Evolutionary conservation across 352 stramenopile species (phyloP).

Genomic region (Phytophthora lateralis): DNA sequence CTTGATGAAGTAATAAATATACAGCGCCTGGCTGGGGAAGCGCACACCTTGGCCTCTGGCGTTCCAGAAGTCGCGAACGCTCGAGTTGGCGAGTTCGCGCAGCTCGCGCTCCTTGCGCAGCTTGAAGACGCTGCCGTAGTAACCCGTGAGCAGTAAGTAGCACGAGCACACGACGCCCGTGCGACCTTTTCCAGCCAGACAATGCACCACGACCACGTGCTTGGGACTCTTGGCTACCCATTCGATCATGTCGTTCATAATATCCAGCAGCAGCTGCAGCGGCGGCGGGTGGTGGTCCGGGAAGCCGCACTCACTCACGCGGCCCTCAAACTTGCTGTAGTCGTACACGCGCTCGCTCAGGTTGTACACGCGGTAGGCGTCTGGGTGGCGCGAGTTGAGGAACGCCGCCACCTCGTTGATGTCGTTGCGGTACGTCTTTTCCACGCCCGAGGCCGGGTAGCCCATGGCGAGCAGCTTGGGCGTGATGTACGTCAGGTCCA

Average conservation of each 20-base stretch:
- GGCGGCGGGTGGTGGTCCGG: constrained; percentile 83
- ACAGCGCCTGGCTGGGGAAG: constrained; percentile 82
- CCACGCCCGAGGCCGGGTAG: constrained; percentile 78
- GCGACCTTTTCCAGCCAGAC: constrained; percentile 78
- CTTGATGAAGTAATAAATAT: constrained; percentile 91
- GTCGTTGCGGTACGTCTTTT: constrained; percentile 89
- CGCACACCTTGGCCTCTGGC: constrained; percentile 78
- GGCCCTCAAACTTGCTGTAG: constrained; percentile 72
- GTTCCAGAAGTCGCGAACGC: constrained; percentile 82
- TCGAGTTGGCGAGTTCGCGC: constrained; percentile 62
- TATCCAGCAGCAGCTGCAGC: constrained; percentile 78
- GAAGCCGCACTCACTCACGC: constrained; percentile 80
- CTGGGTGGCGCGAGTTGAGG: constrained; percentile 69
- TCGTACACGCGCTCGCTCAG: constrained; percentile 84
- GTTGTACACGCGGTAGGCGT: constrained; percentile 82
- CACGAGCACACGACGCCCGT: constrained; percentile 86
- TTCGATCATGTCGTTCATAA: constrained; percentile 86
- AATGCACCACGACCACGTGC: constrained; percentile 85
- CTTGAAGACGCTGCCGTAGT: constrained; percentile 76
- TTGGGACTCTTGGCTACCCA: constrained; percentile 68
- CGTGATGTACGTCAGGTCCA: constrained; percentile 90
- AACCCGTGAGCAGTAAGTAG: constrained; percentile 76
- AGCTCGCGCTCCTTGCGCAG: constrained; percentile 69
- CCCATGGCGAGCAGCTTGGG: constrained; percentile 81
- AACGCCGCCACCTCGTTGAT: constrained; percentile 77